Base-by-base conservation (phyloP, 2,329 filamentous ascomycete species). In the Fusarium tjaetaba region DNA sequence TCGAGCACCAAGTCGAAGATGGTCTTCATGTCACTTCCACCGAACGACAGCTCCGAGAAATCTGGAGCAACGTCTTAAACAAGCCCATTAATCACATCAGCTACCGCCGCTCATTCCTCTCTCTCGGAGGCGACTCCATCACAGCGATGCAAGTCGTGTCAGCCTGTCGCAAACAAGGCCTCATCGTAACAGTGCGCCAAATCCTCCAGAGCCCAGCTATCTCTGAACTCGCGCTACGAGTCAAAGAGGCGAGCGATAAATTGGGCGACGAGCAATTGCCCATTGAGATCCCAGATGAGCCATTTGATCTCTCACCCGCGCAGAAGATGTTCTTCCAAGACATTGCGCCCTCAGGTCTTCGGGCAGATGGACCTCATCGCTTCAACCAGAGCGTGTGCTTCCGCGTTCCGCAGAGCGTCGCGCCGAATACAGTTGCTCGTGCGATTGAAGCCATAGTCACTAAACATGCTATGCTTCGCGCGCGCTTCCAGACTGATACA, bases 121-220 rank as follows among this genome's bases (percentile, higher is more conserved):
- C 51, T 2, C 60, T 62, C 11, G 60, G 60, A 3, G 60, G 60
- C 13, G 60, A 62, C 34, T 62, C 60, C 7, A 58, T 62, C 11
- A 57, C 60, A 15, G 60, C 60, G 10, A 62, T 62, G 60, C 52
- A 62, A 16, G 39, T 58, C 28, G 60, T 62, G 5, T 56, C 60
- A 32, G 52, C 60, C 4, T 56, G 39, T 39, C 41, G 60, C n/a
- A 56, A 62, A 1, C 24, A 45, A 11, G 60, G 60, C 2, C 22
- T 62, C 6, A 5, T 38, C 6, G 41, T 62, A 5, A 58, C 51
- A 1, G 60, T 62, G 5, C 55, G 55, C 0, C 55, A 57, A 13
- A 57, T 48, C 13, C n/a, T 57, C 4, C 55, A 57, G 5, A 51
- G 57, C 5, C 57, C 57, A 4, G 34, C 57, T 0, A 57, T 57